A percentile compares a stretch with the other conserved stretches of the same genome.
Conservation (phyloP, 805 yeast genomes). For the Metschnikowia reukaufii region DNA sequence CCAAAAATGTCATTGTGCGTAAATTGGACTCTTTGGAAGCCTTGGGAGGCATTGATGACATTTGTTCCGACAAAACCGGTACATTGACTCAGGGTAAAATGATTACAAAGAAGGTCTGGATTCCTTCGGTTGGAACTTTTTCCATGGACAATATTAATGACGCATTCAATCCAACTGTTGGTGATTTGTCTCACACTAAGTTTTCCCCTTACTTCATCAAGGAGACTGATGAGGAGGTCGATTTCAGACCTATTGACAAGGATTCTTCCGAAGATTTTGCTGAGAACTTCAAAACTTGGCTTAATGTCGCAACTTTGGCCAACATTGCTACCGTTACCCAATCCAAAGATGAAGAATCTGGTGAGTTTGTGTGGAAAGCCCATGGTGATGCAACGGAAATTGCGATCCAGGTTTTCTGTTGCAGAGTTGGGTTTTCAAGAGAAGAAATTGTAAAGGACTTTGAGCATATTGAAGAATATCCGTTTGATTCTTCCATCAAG, state of each 20-base stretch:
- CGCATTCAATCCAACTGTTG: conserved; percentile 64
- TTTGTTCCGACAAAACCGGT: conserved; percentile 83
- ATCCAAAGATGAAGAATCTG: conserved; percentile 41
- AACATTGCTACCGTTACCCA: conserved; percentile 69
- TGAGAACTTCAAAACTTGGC: conserved; percentile 48
- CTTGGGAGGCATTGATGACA: conserved; percentile 74
- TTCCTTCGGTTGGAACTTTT: conserved; percentile 61
- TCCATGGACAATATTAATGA: conserved; percentile 55
- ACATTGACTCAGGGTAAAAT: conserved; percentile 79
- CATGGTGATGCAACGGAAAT: conserved; percentile 25
- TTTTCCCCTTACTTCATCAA: conserved; percentile 38
- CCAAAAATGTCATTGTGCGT: conserved; percentile 68
- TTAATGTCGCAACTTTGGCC: conserved; percentile 70
- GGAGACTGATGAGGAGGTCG: conserved; percentile 39
- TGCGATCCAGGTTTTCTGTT: conserved; percentile 23
- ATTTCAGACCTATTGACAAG: conserved; percentile 22
- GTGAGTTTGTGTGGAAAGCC: conserved; percentile 28
- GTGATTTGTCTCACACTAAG: conserved; percentile 41
- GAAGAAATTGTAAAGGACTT: conserved; percentile 26
- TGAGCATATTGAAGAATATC: conserved; percentile 20
- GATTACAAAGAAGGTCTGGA: conserved; percentile 70
- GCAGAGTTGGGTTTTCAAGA: conserved; percentile 20
- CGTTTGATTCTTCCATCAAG: conserved; percentile 22
- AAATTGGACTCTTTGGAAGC: conserved; percentile 78
- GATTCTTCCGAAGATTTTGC: conserved; percentile 22